These are phyloP conservation scores for Zasmidium citrigriseum DNA, from an alignment of 2,329 filamentous ascomycete genomes.

Conservation along the genomic window DNA sequence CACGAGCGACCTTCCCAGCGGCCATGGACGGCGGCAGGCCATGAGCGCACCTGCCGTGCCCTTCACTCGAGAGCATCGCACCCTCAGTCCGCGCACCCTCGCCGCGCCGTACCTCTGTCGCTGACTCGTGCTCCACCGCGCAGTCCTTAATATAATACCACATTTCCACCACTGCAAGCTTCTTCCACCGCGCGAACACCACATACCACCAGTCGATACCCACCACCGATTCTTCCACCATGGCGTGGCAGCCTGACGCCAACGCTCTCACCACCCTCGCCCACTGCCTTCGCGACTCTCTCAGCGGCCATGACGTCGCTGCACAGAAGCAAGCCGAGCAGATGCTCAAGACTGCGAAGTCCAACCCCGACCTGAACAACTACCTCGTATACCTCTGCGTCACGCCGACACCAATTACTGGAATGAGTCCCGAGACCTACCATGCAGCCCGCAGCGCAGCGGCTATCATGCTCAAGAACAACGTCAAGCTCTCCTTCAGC, in stretches of 20 bases:
- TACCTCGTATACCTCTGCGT: constrained; percentile 92
- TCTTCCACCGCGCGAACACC: background rate
- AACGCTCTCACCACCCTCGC: constrained; percentile 88
- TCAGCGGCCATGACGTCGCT: constrained; percentile 77
- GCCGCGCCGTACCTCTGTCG: background rate
- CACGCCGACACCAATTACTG: constrained; percentile 61
- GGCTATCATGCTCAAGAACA: constrained; percentile 94
- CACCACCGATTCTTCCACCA: constrained; percentile 43
- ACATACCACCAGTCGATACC: background rate
- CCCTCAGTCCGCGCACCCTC: background rate
- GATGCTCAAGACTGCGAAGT: constrained; percentile 91
- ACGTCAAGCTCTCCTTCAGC: constrained; percentile 74
- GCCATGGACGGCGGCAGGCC: background rate
- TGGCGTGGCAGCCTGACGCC: constrained; percentile 91
- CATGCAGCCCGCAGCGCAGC: constrained; percentile 81
- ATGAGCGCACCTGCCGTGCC: background rate
- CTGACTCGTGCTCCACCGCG: constrained; percentile 2
- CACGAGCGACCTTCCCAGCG: background rate
- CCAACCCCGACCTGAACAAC: constrained; percentile 92
- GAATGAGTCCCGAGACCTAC: constrained; percentile 63
- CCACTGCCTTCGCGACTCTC: constrained; percentile 84
- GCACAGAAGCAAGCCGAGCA: constrained; percentile 90
- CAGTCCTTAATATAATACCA: constrained; percentile 7
- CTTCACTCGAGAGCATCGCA: background rate
- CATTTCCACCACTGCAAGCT: constrained; percentile 2